Percentiles rank a stretch among this genome's conserved stretches.
These are phyloP conservation scores for Xylaria hypoxylon DNA, from an alignment of 2,329 filamentous ascomycete genomes.

Conservation along the genomic window DNA sequence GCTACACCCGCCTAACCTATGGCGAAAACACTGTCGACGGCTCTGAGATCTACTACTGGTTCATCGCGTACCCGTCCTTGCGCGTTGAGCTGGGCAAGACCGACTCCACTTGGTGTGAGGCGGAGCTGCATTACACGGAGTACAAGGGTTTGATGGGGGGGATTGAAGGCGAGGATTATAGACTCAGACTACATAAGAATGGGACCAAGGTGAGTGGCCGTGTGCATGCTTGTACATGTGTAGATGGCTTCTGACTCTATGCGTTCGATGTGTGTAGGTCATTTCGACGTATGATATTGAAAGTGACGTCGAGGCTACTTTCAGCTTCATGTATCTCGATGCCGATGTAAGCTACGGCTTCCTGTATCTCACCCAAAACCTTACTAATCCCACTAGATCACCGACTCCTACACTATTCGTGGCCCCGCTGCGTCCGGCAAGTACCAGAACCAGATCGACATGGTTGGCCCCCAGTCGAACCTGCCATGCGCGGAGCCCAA, in stretches of 20 bases:
- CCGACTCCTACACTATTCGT: not conserved
- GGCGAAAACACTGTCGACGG: slow-evolving; percentile 16
- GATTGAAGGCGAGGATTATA: slow-evolving; percentile 12
- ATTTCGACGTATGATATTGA: slow-evolving; percentile 14
- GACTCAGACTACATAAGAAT: slow-evolving; percentile 25
- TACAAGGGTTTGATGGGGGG: not conserved
- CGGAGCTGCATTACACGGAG: slow-evolving; percentile 18
- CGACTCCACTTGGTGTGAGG: slow-evolving; percentile 19
- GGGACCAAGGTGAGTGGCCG: slow-evolving; percentile 8
- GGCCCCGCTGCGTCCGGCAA: slow-evolving; percentile 1
- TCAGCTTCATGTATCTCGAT: slow-evolving; percentile 18
- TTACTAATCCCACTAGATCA: slow-evolving; percentile 13
- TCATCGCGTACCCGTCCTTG: slow-evolving; percentile 16
- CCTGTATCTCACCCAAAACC: not conserved
- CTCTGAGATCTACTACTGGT: slow-evolving; percentile 25
- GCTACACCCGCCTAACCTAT: slow-evolving; percentile 8
- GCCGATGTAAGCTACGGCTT: slow-evolving; percentile 8
- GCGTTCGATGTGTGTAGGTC: not conserved
- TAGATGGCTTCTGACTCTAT: not conserved
- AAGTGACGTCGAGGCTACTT: slow-evolving; percentile 4
- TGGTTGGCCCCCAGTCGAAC: not conserved
- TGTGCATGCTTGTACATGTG: not conserved
- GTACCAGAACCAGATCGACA: not conserved
- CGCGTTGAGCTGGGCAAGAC: slow-evolving; percentile 15
- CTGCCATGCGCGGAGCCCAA: not conserved